Evolutionary conservation across 2,329 filamentous ascomycete species (phyloP).

Genomic region (Thermothelomyces thermophilus): DNA sequence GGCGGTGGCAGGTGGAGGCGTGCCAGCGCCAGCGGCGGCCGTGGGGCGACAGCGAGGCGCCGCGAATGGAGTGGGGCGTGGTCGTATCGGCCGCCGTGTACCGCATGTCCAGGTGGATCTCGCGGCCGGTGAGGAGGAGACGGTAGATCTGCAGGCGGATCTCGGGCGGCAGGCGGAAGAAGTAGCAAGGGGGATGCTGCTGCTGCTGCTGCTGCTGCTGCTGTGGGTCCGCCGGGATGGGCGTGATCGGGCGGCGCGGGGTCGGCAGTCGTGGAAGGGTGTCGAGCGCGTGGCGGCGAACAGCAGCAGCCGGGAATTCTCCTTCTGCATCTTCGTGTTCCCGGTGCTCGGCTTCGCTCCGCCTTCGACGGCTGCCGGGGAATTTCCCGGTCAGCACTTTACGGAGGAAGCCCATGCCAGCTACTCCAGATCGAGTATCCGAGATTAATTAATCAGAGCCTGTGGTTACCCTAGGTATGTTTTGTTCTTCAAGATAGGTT

Average conservation of each 20-base stretch:
- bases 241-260: conserved; percentile 10
- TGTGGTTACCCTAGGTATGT: too few species aligned
- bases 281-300: conserved; percentile 12
- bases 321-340: not conserved
- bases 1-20: conserved; percentile 16
- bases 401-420: conserved; percentile 3
- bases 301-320: too few species aligned
- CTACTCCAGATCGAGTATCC: too few species aligned
- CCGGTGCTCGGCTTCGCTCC: not conserved
- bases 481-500: too few species aligned
- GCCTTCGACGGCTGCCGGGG: not conserved
- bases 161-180: conserved; percentile 16
- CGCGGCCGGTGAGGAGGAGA: conserved; percentile 11
- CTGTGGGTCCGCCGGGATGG: not conserved
- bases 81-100: conserved; percentile 13
- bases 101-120: conserved; percentile 17
- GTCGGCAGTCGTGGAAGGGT: conserved; percentile 11
- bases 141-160: conserved; percentile 17
- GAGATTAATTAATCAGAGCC: too few species aligned
- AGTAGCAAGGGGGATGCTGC: not conserved
- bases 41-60: not conserved
- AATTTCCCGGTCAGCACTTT: not conserved
- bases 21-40: conserved; percentile 14
- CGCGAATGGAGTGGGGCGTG: conserved; percentile 13
- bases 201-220: not conserved